These are phyloP conservation scores for Prunus armeniaca DNA, from an alignment of 306 rosid species.

Conservation along the genomic window DNA sequence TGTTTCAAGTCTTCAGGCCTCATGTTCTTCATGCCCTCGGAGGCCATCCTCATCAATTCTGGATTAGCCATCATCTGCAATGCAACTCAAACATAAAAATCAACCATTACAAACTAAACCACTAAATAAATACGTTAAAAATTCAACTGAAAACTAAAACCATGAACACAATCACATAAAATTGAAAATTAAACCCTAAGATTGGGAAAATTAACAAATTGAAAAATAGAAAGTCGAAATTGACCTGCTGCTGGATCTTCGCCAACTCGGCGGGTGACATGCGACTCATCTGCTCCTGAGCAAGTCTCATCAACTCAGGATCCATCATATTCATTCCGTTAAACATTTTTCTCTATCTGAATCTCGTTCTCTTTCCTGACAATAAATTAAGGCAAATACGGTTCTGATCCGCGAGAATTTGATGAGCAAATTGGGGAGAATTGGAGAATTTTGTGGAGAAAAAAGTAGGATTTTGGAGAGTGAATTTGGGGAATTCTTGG, in stretches of 20 bases:
- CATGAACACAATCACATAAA: neutral
- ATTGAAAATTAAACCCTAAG: neutral
- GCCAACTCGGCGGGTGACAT: constrained; percentile 92
- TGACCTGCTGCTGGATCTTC: constrained; percentile 88
- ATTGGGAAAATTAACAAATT: neutral
- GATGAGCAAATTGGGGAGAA: neutral
- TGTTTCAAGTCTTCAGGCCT: constrained; percentile 68
- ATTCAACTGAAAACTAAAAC: neutral
- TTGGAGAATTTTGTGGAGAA: neutral
- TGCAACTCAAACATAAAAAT: constrained; percentile 4
- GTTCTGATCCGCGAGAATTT: neutral
- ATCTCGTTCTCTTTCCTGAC: neutral
- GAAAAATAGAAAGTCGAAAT: neutral
- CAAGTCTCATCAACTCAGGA: constrained; percentile 82
- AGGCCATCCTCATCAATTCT: constrained; percentile 83
- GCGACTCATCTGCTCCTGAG: constrained; percentile 98
- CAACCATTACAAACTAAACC: constrained; percentile 3
- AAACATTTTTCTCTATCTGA: constrained; percentile 23
- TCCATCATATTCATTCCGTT: constrained; percentile 86
- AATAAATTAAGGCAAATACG: neutral
- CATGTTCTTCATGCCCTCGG: constrained; percentile 92
- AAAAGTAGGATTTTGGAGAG: neutral
- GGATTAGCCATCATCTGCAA: constrained; percentile 97
- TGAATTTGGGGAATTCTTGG: neutral
- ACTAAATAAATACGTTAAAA: neutral